Base-by-base conservation (phyloP, 352 stramenopile species). In the Pythium pectinolyticum region DNA sequence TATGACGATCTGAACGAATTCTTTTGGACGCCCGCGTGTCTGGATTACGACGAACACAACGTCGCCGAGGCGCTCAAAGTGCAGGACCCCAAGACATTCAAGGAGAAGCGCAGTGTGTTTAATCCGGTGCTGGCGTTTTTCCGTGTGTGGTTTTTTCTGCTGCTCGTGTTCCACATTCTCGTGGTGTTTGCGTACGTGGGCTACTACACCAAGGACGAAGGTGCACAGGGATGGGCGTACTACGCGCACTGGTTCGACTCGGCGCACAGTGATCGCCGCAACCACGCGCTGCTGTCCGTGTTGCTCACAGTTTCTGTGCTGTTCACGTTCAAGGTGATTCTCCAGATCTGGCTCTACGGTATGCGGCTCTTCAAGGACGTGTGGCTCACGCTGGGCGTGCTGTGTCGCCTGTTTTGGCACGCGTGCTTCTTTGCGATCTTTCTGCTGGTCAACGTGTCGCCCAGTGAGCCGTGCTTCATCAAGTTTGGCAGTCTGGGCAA, bases 1-100 rank as follows among this genome's bases (percentile, higher is more conserved):
- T 96, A 96, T 56, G 87, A 96, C 63, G 87, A 96, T 37, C 68
- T 96, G 20, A 96, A 96, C 70, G 87, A 96, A 69, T 96, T 92
- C 67, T 96, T 96, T 56, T 96, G 87, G 87, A 86, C 65, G 1
- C 12, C 41, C 0, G 51, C 67, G 27, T 96, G 87, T 61, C 78
- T 95, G 3, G 69, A 86, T 10, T 86, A 83, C 46, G 77, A 92
- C 46, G 82, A 90, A 51, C 68, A 78, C 43, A 87, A 82, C 48
- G 79, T 96, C 20, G 82, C 84, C 0, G 61, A 81, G n/a, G 73
- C 77, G 55, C 56, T 93, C 34, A 67, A 72, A 22, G 72, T 86
- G 30, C 69, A 78, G 28, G 84, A 91, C 51, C 64, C 69, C n/a
- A 96, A 96, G 79, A 92, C 84, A 9, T 96, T 93, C 71, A 88